Evolutionary conservation across 768 basidiomycete species (phyloP).

Genomic region (Pleurotus platypus): DNA sequence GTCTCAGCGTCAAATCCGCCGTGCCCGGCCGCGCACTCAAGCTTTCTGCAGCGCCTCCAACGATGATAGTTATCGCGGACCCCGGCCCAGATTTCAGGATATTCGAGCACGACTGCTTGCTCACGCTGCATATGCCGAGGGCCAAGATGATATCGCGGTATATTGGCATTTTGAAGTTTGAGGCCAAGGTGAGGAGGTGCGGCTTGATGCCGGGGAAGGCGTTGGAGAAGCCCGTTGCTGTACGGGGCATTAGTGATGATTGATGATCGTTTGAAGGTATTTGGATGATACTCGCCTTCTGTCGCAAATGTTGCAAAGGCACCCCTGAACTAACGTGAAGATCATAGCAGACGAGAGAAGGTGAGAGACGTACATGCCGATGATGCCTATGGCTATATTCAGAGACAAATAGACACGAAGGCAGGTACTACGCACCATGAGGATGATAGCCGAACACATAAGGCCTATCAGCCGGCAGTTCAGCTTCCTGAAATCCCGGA

Average conservation of each 20-base stretch:
- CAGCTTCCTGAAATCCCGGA: slow-evolving; percentile 63
- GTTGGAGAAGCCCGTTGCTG: slow-evolving; percentile 86
- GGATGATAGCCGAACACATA: slow-evolving; percentile 99
- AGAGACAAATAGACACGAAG: not conserved
- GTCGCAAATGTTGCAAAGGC: slow-evolving; percentile 95
- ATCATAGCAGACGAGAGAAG: not conserved
- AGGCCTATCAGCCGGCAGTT: slow-evolving; percentile 85
- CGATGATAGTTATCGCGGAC: slow-evolving; percentile 86
- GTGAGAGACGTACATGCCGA: slow-evolving; percentile 77
- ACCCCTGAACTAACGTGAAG: slow-evolving; percentile 51
- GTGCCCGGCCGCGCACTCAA: slow-evolving; percentile 96
- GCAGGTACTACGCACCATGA: slow-evolving; percentile 60
- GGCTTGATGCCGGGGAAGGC: slow-evolving; percentile 90
- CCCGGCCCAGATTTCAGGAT: slow-evolving; percentile 67
- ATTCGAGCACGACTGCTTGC: slow-evolving; percentile 85
- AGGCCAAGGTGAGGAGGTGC: slow-evolving; percentile 86
- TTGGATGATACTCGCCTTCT: slow-evolving; percentile 52
- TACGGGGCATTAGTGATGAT: too few species aligned
- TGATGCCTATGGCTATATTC: slow-evolving; percentile 63
- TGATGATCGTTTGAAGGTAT: not conserved
- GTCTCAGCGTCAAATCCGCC: slow-evolving; percentile 79
- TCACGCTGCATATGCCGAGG: slow-evolving; percentile 90
- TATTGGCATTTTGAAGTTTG: slow-evolving; percentile 89
- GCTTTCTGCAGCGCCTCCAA: slow-evolving; percentile 95
- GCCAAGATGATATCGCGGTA: slow-evolving; percentile 89